Conservation (phyloP, 257 asterid genomes). For the Coffea canephora region DNA sequence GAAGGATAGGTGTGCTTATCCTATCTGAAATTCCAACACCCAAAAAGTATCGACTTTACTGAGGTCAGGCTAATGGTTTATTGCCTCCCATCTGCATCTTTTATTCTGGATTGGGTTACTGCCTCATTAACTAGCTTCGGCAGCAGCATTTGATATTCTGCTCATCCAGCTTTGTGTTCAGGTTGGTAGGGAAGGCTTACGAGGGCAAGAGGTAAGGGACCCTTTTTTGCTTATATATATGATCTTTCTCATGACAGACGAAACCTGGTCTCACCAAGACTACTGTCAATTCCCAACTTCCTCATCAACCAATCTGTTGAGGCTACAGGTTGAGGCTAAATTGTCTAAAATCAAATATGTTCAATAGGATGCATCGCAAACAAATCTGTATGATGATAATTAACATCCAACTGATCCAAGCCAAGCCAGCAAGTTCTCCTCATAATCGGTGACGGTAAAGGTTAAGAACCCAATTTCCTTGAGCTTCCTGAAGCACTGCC, state of each 20-base stretch:
- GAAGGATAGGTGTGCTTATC: constrained; percentile 20
- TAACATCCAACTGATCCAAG: neutral
- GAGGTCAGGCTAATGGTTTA: constrained; percentile 4
- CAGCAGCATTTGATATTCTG: neutral
- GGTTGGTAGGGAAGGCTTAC: constrained; percentile 11
- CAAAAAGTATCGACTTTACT: constrained; percentile 3
- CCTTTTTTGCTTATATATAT: neutral
- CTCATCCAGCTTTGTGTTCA: constrained; percentile 13
- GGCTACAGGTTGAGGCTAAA: neutral
- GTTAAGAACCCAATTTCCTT: neutral
- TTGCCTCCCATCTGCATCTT: neutral
- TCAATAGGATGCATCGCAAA: too few species aligned
- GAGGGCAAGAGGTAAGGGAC: neutral
- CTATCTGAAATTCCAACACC: constrained; percentile 13
- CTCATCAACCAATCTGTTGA: neutral
- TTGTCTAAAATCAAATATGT: neutral
- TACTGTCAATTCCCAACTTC: neutral
- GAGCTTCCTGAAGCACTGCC: neutral
- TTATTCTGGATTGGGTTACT: neutral
- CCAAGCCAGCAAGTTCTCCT: neutral
- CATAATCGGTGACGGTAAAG: neutral
- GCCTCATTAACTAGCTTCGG: neutral
- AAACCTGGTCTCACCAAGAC: neutral
- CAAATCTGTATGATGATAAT: neutral
- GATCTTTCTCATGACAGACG: neutral